Percentiles rank a stretch among this genome's conserved stretches.
phyloP scores from a whole-genome alignment of 2,329 filamentous ascomycete genomes.

The Shiraia bambusicola region DNA sequence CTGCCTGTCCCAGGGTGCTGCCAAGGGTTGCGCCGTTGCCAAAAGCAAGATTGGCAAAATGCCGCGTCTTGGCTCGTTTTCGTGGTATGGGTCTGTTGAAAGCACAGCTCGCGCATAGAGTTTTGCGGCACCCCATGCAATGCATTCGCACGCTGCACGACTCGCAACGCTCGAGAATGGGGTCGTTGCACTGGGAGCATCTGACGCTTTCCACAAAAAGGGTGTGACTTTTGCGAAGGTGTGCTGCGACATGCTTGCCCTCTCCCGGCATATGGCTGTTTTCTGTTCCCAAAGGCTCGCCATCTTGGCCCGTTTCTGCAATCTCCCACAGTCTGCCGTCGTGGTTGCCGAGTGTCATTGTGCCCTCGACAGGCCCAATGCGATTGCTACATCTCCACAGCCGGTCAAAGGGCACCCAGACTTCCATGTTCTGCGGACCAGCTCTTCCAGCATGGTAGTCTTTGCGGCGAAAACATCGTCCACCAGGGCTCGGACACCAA shows the following conservation, averaged over 20 bases:
- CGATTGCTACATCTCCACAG: slow-evolving; percentile 62
- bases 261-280: slow-evolving; percentile 49
- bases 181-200: slow-evolving; percentile 57
- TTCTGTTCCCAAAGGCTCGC: slow-evolving; percentile 57
- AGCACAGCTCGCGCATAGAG: slow-evolving; percentile 60
- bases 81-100: slow-evolving; percentile 56
- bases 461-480: slow-evolving; percentile 57
- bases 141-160: slow-evolving; percentile 64
- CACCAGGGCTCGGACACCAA: slow-evolving; percentile 61
- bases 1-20: slow-evolving; percentile 30
- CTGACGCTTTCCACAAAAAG: slow-evolving; percentile 56
- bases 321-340: slow-evolving; percentile 60
- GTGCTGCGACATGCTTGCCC: slow-evolving; percentile 57
- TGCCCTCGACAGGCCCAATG: slow-evolving; percentile 50
- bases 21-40: slow-evolving; percentile 31
- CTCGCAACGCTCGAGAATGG: slow-evolving; percentile 59
- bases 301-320: slow-evolving; percentile 55
- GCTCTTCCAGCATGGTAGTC: slow-evolving; percentile 59
- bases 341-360: slow-evolving; percentile 35
- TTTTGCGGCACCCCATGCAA: slow-evolving; percentile 62
- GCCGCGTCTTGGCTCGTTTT: slow-evolving; percentile 41
- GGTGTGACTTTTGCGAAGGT: slow-evolving; percentile 56
- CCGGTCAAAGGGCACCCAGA: slow-evolving; percentile 64
- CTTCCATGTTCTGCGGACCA: slow-evolving; percentile 57
- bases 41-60: slow-evolving; percentile 42